Evolutionary conservation across 2,329 filamentous ascomycete genomes (phyloP).

Genomic region (Colletotrichum liriopes): DNA sequence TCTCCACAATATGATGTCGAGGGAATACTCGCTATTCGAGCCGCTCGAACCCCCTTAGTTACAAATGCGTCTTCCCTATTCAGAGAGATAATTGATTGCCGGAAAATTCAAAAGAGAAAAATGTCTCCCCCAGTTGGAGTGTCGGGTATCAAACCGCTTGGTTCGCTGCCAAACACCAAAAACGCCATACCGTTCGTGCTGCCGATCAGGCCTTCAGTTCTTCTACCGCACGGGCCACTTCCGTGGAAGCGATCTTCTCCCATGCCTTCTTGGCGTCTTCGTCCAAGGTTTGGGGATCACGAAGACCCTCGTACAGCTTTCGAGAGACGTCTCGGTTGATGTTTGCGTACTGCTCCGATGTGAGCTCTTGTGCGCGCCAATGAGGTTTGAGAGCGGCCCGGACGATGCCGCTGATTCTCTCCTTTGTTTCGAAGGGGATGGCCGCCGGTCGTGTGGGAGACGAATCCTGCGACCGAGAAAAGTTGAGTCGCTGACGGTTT

Average conservation of each 20-base stretch:
- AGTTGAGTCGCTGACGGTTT: slow-evolving; percentile 56
- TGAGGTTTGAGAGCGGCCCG: slow-evolving; percentile 85
- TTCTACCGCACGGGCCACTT: slow-evolving; percentile 83
- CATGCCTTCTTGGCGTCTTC: slow-evolving; percentile 78
- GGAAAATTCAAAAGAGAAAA: slow-evolving; percentile 38
- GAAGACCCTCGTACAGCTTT: slow-evolving; percentile 83
- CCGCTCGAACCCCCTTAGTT: slow-evolving; percentile 14
- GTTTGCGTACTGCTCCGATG: slow-evolving; percentile 89
- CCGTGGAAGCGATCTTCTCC: slow-evolving; percentile 82
- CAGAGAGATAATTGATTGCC: slow-evolving; percentile 18
- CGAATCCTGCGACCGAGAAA: slow-evolving; percentile 70
- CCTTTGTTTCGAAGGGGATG: slow-evolving; percentile 87
- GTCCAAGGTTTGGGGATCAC: slow-evolving; percentile 71
- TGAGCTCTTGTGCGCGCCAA: slow-evolving; percentile 82
- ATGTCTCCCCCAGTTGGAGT: slow-evolving; percentile 38
- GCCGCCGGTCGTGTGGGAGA: slow-evolving; percentile 75
- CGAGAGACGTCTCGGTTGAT: slow-evolving; percentile 94
- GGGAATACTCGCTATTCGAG: slow-evolving; percentile 15
- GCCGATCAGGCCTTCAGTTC: slow-evolving; percentile 55
- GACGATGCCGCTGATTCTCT: slow-evolving; percentile 91
- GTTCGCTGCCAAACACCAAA: slow-evolving; percentile 42
- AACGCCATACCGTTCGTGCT: slow-evolving; percentile 37
- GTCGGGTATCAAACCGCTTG: slow-evolving; percentile 43
- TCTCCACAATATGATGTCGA: neutral
- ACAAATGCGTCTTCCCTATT: slow-evolving; percentile 25